Evolutionary conservation across 768 basidiomycete genomes (phyloP), one percentile per base, ranked within the genome.

Genomic region (Sarcodon sp.): DNA sequence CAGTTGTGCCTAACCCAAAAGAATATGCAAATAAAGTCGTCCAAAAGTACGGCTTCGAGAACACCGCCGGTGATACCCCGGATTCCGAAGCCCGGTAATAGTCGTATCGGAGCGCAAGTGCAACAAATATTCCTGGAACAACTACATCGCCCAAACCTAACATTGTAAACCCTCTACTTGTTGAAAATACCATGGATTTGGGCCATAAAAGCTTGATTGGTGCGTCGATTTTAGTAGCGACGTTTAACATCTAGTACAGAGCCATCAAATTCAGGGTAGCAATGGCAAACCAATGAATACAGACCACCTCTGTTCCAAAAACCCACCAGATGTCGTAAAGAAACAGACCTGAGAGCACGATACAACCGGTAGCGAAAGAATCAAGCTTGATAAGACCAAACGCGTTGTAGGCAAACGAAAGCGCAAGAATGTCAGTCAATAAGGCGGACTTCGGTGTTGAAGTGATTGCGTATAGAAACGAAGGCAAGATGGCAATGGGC

Each of bases 311-410:
- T 0, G 85, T 86, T 15, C 86, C 87, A 61, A 92, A 93, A 2
- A 93, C 90, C 88, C 88, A 96, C 76, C 83, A 94, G 36, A 96
- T 77, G 60, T 98, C 94, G 60, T 98, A 98, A 37, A 96, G 43
- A 66, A 97, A 90, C 18, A 99, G 68, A 4, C 88, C 91, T 3
- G 75, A 73, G 5, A 99, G 70, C 3, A 97, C 72, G 51, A 90
- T 77, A 36, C 73, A 73, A 6, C 91, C 94, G 12, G 94, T 96
- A 57, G 72, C 65, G 71, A 97, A 94, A 7, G 87, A 87, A 63
- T 98, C 94, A 33, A 97, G 64, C 61, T 81, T 84, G 55, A 97
- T 69, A 51, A 92, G 61, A 35, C 79, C 72, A 46, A 97, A 67
- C 3, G 88, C 83, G 53, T 83, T 87, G 61, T 85, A 79, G 21